A percentile compares a stretch with the other conserved stretches of the same genome.
These are phyloP conservation scores for Tetracentron sinense DNA, from an alignment of 164 flowering plant species.

Conservation along the genomic window DNA sequence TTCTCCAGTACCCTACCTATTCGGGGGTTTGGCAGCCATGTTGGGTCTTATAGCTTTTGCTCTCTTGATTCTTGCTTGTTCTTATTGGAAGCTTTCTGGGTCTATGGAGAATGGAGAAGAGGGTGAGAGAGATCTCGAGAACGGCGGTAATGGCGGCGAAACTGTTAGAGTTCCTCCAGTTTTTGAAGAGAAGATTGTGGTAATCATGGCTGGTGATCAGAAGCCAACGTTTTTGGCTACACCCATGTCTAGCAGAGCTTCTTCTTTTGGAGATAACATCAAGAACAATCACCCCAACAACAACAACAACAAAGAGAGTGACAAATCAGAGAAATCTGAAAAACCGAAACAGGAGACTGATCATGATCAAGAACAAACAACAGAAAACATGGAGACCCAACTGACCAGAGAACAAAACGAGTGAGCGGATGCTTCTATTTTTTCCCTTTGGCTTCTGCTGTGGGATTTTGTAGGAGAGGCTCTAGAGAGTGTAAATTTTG, in stretches of 20 bases:
- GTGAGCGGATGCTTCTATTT: neutral
- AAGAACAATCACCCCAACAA: constrained; percentile 7
- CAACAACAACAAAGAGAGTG: constrained; percentile 14
- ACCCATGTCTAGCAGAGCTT: constrained; percentile 45
- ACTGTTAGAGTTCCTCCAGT: constrained; percentile 23
- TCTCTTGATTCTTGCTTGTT: constrained; percentile 71
- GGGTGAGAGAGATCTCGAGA: constrained; percentile 38
- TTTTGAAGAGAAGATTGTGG: constrained; percentile 54
- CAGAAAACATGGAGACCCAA: constrained; percentile 2
- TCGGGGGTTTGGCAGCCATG: constrained; percentile 83
- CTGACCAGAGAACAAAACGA: constrained; percentile 14
- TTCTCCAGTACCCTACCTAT: constrained; percentile 89
- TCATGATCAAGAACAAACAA: constrained; percentile 11
- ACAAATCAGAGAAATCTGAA: constrained; percentile 18
- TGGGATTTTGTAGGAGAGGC: constrained; percentile 1
- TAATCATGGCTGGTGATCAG: constrained; percentile 71
- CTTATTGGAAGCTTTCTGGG: constrained; percentile 80
- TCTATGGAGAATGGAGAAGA: constrained; percentile 32
- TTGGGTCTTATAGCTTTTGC: constrained; percentile 85
- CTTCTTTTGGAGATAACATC: constrained; percentile 32
- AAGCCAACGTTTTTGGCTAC: constrained; percentile 68
- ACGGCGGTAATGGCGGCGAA: constrained; percentile 29
- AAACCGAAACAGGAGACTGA: constrained; percentile 2
- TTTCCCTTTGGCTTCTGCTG: neutral
- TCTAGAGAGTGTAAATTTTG: neutral